Evolutionary conservation across 2,329 filamentous ascomycete species (phyloP).

Genomic region (Fusarium nodosum): DNA sequence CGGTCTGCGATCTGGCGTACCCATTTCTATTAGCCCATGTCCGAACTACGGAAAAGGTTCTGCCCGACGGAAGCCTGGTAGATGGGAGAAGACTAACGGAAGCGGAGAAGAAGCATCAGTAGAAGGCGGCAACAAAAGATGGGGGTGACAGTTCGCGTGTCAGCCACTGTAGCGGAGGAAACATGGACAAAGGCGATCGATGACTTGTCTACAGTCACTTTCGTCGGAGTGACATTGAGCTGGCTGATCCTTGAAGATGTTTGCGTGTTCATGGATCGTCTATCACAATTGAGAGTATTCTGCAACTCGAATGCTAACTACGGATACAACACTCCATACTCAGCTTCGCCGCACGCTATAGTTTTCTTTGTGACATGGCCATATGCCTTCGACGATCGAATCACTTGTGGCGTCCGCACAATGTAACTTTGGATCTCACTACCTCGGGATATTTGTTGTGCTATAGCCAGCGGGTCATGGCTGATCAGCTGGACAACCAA

Average conservation of each 20-base stretch:
- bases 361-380: neutral
- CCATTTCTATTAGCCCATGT: conserved; percentile 59
- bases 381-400: conserved; percentile 4
- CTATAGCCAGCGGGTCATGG: neutral
- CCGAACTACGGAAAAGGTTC: conserved; percentile 55
- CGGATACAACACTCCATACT: neutral
- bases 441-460: conserved; percentile 15
- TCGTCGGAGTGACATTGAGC: neutral
- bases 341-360: neutral
- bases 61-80: conserved; percentile 57
- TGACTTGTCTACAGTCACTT: conserved; percentile 5
- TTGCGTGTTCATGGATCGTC: conserved; percentile 1
- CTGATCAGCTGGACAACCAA: conserved; percentile 19
- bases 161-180: neutral
- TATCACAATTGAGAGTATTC: neutral
- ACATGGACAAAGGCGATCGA: conserved; percentile 15
- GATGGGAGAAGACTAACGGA: conserved; percentile 35
- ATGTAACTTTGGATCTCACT: conserved; percentile 33
- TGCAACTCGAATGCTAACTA: neutral
- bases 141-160: neutral
- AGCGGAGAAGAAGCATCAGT: conserved; percentile 44
- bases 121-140: neutral
- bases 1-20: conserved; percentile 61
- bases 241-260: neutral
- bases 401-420: conserved; percentile 13